These are phyloP conservation scores for Naganishia cerealis DNA, from an alignment of 1,284 basidiomycete species.

Conservation along the genomic window DNA sequence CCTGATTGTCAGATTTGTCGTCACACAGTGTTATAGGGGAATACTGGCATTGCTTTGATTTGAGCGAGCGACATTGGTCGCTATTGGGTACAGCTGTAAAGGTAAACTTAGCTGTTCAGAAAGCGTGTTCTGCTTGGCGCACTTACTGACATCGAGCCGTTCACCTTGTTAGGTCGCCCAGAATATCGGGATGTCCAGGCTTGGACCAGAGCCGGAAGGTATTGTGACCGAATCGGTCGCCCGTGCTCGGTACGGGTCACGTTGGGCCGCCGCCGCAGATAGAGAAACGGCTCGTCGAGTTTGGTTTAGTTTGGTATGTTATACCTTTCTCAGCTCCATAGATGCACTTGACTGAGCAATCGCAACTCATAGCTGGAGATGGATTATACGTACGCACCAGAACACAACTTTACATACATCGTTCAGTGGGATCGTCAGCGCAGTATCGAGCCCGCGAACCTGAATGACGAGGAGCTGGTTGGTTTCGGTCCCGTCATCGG, in stretches of 20 bases:
- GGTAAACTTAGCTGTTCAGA: background rate
- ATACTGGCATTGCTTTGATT: constrained; percentile 15
- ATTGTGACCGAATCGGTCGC: constrained; percentile 2
- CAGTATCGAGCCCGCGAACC: constrained; percentile 26
- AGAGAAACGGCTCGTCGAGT: constrained; percentile 22
- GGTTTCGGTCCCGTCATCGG: constrained; percentile 17
- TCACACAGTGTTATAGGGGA: constrained; percentile 15
- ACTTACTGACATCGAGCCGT: background rate
- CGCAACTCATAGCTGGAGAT: constrained; percentile 7
- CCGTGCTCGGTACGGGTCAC: constrained; percentile 10
- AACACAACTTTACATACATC: constrained; percentile 26
- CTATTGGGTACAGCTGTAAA: constrained; percentile 20
- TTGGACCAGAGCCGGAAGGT: constrained; percentile 17
- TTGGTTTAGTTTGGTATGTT: constrained; percentile 26
- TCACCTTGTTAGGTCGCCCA: constrained; percentile 10
- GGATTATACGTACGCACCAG: constrained; percentile 23
- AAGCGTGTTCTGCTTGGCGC: background rate
- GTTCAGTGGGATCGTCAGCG: constrained; percentile 14
- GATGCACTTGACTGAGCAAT: background rate
- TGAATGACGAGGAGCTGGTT: constrained; percentile 23
- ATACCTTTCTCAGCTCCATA: no score
- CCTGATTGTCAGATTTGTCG: background rate
- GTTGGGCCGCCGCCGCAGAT: constrained; percentile 13
- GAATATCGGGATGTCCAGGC: constrained; percentile 29
- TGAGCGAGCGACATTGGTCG: constrained; percentile 26